Evolutionary conservation across 2,329 filamentous ascomycete genomes (phyloP), one percentile per base, ranked within the genome.

Genomic region (Peltaster fructicola): DNA sequence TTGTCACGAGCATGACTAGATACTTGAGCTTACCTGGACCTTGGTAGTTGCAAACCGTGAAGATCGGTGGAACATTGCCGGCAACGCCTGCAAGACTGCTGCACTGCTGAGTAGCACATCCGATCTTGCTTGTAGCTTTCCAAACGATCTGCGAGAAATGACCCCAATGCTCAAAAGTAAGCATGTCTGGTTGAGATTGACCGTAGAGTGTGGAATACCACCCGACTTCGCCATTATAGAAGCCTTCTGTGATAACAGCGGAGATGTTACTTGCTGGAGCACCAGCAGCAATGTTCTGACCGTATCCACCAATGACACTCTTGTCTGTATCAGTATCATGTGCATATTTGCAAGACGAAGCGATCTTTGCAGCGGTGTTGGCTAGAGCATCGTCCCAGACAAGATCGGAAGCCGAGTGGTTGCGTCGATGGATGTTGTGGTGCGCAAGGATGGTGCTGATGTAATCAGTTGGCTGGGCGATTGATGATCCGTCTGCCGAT

Each of bases 21-120:
- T n/a, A n/a, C n/a, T n/a, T 8, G 4, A 52, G 27, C 68, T 52
- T 68, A 78, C 79, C 81, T 34, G 69, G 56, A 33, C 70, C 63
- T 37, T 56, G 58, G 59, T 92, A 92, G 65, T 92, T 85, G 73
- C 81, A 92, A 43, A 90, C 80, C 15, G 77, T 84, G 60, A 69
- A 81, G 54, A 66, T 71, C n/a, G 70, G 54, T 17, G 60, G 27
- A 14, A 54, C 39, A 24, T 46, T 41, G 29, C 43, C 41, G 25
- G 52, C 53, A 22, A 51, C 49, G 33, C 57, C 56, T 25, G 40
- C 46, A 20, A 65, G 47, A 17, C 53, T 42, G 8, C 49, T 40
- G 53, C 73, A 77, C 46, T 58, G 52, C 25, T 57, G 45, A 17
- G 57, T 65, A 25, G 57, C 59, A 47, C 77, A 84, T 36, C 73